A percentile compares a stretch with the other conserved stretches of the same genome.
These are phyloP conservation scores for Pilobolus umbonatus DNA, from an alignment of 192 early-diverging fungal species.

Conservation along the genomic window DNA sequence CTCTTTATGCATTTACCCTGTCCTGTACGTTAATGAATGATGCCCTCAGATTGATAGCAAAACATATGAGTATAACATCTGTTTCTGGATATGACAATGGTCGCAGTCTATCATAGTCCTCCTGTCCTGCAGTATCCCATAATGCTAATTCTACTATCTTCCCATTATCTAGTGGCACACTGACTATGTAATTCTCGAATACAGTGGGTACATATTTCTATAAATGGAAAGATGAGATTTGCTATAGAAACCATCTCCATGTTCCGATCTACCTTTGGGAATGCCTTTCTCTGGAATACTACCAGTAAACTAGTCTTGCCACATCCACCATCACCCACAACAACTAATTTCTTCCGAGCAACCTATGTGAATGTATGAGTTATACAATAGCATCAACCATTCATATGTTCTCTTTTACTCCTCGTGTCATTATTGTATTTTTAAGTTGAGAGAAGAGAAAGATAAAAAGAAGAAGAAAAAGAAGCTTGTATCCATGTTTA, in stretches of 20 bases:
- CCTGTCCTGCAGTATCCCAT: constrained; percentile 75
- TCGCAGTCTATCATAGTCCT: constrained; percentile 68
- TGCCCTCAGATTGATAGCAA: constrained; percentile 60
- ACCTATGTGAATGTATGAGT: constrained; percentile 9
- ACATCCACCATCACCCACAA: constrained; percentile 78
- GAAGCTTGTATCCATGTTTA: too few relatives aligned
- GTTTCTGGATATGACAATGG: constrained; percentile 67
- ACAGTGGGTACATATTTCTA: constrained; percentile 70
- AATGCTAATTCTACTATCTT: constrained; percentile 58
- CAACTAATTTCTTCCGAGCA: constrained; percentile 63
- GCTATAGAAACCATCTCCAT: background rate
- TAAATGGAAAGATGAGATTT: background rate
- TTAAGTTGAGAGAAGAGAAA: background rate
- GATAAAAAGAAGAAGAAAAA: background rate
- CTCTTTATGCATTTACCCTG: constrained; percentile 41
- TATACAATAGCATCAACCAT: background rate
- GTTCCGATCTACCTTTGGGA: constrained; percentile 67
- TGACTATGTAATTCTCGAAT: constrained; percentile 66
- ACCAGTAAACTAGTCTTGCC: constrained; percentile 77
- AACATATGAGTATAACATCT: constrained; percentile 66
- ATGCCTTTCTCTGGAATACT: constrained; percentile 64
- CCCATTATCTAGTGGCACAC: constrained; percentile 48
- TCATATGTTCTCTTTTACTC: background rate
- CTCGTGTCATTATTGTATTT: background rate
- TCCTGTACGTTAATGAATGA: constrained; percentile 76